These are phyloP conservation scores for Scalesia atractyloides DNA, from an alignment of 129 eudicot genomes.

Conservation along the genomic window DNA sequence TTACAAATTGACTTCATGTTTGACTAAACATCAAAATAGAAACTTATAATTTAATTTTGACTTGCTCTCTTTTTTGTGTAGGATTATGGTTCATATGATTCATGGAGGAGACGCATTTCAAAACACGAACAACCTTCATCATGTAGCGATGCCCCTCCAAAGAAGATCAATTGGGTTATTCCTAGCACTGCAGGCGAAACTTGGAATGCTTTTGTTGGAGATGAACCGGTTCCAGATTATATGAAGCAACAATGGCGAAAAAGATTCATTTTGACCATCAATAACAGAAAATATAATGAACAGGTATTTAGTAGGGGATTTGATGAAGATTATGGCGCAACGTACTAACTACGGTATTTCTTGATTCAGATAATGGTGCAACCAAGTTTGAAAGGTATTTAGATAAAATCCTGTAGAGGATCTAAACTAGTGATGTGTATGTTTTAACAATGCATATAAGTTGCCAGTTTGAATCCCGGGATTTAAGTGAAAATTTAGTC, in stretches of 20 bases:
- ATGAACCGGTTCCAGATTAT: conserved; percentile 47
- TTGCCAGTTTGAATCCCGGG: background rate
- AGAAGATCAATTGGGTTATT: conserved; percentile 71
- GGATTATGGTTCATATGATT: conserved; percentile 37
- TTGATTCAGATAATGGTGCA: conserved; percentile 1
- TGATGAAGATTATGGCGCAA: no score
- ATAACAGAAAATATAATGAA: conserved; percentile 6
- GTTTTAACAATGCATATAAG: background rate
- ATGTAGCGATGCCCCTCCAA: conserved; percentile 47
- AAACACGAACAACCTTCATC: conserved; percentile 32
- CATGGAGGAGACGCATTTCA: conserved; percentile 35
- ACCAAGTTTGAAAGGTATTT: conserved; percentile 21
- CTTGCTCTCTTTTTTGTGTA: conserved; percentile 13
- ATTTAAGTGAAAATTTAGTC: background rate
- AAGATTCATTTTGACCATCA: conserved; percentile 45
- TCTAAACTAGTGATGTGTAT: background rate
- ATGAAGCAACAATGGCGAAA: conserved; percentile 59
- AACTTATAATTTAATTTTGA: background rate
- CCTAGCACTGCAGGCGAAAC: conserved; percentile 44
- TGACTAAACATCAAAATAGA: background rate
- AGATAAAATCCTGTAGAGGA: conserved; percentile 19
- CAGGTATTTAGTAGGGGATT: conserved; percentile 45
- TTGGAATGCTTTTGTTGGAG: conserved; percentile 68
- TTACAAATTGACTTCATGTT: background rate
- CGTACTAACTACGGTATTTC: no score